A percentile compares a stretch with the other conserved stretches of the same genome.
These are phyloP conservation scores for Colletotrichum graminicola DNA, from an alignment of 2,329 filamentous ascomycete species.

Conservation along the genomic window DNA sequence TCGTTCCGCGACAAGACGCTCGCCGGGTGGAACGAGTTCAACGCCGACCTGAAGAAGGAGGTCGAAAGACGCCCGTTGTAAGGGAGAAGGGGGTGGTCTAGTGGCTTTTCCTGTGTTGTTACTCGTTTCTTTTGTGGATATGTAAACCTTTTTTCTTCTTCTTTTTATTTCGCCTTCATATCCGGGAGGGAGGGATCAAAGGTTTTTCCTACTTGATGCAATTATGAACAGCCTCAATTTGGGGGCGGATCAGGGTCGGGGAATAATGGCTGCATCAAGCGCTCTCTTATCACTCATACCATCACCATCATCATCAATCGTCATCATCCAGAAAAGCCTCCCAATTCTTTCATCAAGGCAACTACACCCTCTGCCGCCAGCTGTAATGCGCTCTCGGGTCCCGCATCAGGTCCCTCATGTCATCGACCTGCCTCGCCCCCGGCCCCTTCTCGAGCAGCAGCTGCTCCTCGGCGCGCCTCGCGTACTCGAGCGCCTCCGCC, in stretches of 20 bases:
- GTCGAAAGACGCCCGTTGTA: not conserved
- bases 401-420: slow-evolving; percentile 31
- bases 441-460: slow-evolving; percentile 46
- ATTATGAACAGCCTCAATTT: not conserved
- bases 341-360: not conserved
- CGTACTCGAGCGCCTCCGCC: slow-evolving; percentile 54
- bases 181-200: not conserved
- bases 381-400: slow-evolving; percentile 38
- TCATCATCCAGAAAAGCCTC: not conserved
- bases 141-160: fast-evolving
- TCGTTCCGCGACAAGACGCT: slow-evolving; percentile 1
- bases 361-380: slow-evolving; percentile 34
- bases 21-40: slow-evolving; percentile 11
- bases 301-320: not conserved
- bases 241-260: too few species aligned
- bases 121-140: too few species aligned
- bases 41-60: slow-evolving; percentile 20
- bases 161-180: not conserved
- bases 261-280: not conserved
- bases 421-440: slow-evolving; percentile 8
- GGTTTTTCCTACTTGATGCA: too few species aligned
- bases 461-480: slow-evolving; percentile 53
- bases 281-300: not conserved
- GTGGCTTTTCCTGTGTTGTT: not conserved
- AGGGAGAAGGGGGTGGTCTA: not conserved